Evolutionary conservation across 805 yeast genomes (phyloP), one percentile per base, ranked within the genome.

Genomic region (Zygosaccharomyces rouxii): DNA sequence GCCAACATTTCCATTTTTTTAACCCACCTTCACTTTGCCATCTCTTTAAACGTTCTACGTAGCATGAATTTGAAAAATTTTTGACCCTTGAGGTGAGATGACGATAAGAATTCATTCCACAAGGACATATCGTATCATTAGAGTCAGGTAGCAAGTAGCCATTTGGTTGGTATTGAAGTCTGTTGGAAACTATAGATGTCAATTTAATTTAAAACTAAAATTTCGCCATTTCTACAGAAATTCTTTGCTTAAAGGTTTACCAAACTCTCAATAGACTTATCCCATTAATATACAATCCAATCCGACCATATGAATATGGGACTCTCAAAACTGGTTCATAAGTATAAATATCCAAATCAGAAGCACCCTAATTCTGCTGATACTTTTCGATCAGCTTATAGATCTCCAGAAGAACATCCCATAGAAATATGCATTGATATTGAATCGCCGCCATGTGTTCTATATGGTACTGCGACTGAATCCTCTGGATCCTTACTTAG

Each of bases 401-500:
- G 37, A 35, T 35, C 48, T 16, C 48, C 55, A n/a, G 55, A 52
- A 5, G 51, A 51, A 4, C 68, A 65, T 31, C 77, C 78, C 1
- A 65, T 77, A 29, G 71, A 76, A 29, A 66, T 87, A 10, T 63
- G 81, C 0, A 75, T 90, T 29, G 74, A 75, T 33, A 71, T 94
- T 19, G 99, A 94, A 63, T 84, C 95, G 1, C 98, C 98, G 1
- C 99, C 99, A 0, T 75, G 90, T 33, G 79, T 88, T 40, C 70
- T 94, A 47, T 92, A 86, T 61, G 99, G 99, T 0, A 68, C 76
- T 0, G 85, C 90, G 2, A 66, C 69, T 7, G 94, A 87, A 50
- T 81, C 94, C 1, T 76, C 95, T 0, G 99, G 99, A 1, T 85
- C 96, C 4, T 74, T 92, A 21, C 70, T 94, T 29, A 80, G 89